Base-by-base conservation (phyloP, 805 yeast genomes). In the Suhomyces tanzawaensis region DNA sequence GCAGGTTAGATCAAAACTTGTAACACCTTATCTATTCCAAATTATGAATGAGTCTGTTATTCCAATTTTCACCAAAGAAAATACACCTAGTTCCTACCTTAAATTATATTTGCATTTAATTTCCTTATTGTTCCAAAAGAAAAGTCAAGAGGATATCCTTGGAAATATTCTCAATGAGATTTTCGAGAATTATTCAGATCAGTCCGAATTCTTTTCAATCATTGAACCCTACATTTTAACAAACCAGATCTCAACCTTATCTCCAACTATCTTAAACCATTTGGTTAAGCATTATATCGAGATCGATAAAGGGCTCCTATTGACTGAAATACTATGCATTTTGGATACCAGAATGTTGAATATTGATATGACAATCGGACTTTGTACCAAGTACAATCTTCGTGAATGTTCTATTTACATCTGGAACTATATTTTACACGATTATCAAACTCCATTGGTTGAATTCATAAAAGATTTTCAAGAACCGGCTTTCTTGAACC, bases 271-370 rank as follows among this genome's bases (percentile, higher is more conserved):
- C 1, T 68, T 87, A 45, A 79, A 78, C 47, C 71, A 70, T 9
- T 69, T 90, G 61, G 82, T 90, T 2, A 63, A 66, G 21, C 59
- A 66, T 36, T 79, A 77, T 45, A 64, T 72, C 1, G 40, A 57
- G 0, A 45, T 48, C 4, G 66, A 62, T 4, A 61, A 69, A 32
- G 72, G 77, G 3, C 76, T 71, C 2, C 48, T 61, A 0, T 65
- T 91, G 14, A 89, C 87, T 31, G 81, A 82, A 40, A 53, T 86
- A 22, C 66, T 90, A 8, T 84, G 95, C 48, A 62, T 77, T 2
- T 55, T 91, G 18, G 90, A 89, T 49, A 69, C 85, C 7, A 49
- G 66, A 5, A 73, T 79, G 9, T 69, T 93, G 35, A 96, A 91
- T 53, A 74, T 91, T 25, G 96, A 91, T 58, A 63, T 81, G 16